Conservation (phyloP, 2,329 filamentous ascomycete species). For the Fusarium piperis region DNA sequence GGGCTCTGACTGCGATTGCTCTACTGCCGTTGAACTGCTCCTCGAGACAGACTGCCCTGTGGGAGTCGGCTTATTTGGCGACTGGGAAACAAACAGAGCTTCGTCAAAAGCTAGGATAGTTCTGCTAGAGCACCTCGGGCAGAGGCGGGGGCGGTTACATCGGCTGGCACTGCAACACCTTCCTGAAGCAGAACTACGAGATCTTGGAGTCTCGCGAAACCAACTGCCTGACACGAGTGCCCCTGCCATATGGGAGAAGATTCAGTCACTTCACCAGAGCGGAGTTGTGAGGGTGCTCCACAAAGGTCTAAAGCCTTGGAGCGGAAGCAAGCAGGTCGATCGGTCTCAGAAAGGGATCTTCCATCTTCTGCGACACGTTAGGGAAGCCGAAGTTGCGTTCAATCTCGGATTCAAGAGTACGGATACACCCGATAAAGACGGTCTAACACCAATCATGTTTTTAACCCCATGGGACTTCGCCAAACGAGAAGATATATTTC, state of each 20-base stretch:
- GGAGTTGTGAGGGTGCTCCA: background rate
- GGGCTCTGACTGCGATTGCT: background rate
- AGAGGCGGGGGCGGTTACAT: background rate
- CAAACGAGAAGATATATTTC: no score
- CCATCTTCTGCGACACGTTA: background rate
- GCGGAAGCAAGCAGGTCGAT: accelerated
- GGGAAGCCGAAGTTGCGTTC: background rate
- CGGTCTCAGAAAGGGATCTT: background rate
- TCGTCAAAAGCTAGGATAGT: background rate
- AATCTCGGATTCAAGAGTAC: background rate
- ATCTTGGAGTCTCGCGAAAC: background rate
- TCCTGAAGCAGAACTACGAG: background rate
- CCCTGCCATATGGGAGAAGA: background rate
- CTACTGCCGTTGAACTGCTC: background rate
- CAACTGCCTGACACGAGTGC: background rate
- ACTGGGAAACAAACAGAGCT: accelerated
- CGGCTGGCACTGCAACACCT: background rate
- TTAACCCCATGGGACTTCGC: no score
- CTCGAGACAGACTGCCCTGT: background rate
- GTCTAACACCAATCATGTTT: background rate
- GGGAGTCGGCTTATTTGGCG: background rate
- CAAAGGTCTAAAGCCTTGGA: background rate
- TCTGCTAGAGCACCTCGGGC: background rate
- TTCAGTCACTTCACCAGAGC: background rate
- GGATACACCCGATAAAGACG: background rate